A percentile compares a stretch with the other conserved stretches of the same genome.
phyloP scores from a whole-genome alignment of 2,329 filamentous ascomycete genomes.

The Elsinoe arachidis region DNA sequence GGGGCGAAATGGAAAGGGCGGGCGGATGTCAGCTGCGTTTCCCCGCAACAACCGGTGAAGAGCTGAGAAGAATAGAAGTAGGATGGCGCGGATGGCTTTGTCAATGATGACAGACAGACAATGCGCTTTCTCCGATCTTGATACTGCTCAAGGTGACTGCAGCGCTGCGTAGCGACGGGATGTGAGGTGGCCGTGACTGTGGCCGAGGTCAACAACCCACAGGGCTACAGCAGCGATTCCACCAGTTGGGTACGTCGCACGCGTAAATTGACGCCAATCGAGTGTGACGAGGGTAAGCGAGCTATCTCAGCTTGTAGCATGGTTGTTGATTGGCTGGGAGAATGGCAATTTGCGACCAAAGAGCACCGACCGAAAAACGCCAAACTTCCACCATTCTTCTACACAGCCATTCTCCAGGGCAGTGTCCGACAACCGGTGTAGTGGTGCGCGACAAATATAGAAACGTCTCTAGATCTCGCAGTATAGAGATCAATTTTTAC shows the following conservation, averaged over 20 bases:
- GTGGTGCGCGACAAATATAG: not conserved
- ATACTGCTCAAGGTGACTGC: not conserved
- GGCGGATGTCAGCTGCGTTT: not conserved
- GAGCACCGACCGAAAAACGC: too few species aligned
- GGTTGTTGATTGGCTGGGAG: not conserved
- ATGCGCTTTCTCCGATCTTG: not conserved
- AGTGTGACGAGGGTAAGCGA: conserved; percentile 6
- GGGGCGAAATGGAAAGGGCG: not conserved
- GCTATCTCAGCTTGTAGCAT: not conserved
- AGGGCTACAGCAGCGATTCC: not conserved
- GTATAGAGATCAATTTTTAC: not conserved
- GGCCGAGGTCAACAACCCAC: not conserved
- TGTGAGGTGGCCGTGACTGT: not conserved
- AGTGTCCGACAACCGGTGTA: conserved; percentile 1
- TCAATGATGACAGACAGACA: not conserved
- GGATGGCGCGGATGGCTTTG: not conserved
- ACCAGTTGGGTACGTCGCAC: not conserved
- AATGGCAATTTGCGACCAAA: not conserved
- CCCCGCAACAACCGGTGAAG: conserved; percentile 11
- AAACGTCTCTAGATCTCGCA: not conserved
- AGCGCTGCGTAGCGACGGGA: not conserved
- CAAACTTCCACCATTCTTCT: not conserved
- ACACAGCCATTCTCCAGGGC: conserved; percentile 1
- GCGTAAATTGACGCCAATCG: not conserved
- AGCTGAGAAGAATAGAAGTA: not conserved